phyloP scores from a whole-genome alignment of 2,329 filamentous ascomycete genomes.

The Ascochyta fabae region DNA sequence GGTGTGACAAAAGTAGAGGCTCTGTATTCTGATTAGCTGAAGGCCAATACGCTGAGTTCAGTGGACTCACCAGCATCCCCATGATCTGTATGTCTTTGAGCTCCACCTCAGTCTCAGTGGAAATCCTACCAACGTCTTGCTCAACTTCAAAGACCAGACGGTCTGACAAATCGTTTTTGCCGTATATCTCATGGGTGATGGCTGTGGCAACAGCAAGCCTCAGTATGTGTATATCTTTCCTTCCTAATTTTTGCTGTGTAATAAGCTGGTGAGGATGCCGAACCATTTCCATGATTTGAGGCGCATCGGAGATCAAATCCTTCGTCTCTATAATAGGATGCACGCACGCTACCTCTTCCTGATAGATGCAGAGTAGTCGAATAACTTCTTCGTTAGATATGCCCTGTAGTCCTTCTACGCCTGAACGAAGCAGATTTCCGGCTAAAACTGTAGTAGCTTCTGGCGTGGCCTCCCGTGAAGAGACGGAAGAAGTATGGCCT shows the following conservation, averaged over 20 bases:
- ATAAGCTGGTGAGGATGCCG: constrained; percentile 1
- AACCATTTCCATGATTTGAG: constrained; percentile 14
- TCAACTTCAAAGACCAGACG: constrained; percentile 22
- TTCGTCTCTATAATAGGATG: constrained; percentile 28
- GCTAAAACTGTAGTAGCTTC: constrained; percentile 4
- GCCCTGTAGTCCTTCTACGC: constrained; percentile 8
- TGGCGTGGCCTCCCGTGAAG: constrained; percentile 21
- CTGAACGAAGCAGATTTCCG: neutral
- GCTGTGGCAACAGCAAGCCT: constrained; percentile 26
- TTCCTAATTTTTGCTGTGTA: neutral
- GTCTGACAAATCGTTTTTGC: constrained; percentile 23
- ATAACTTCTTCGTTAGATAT: constrained; percentile 19
- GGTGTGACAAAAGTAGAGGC: constrained; percentile 29
- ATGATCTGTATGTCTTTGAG: constrained; percentile 32
- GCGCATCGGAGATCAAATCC: constrained; percentile 12
- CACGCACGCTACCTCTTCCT: constrained; percentile 25
- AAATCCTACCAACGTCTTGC: constrained; percentile 22
- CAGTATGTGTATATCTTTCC: constrained; percentile 25
- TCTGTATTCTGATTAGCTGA: constrained; percentile 1
- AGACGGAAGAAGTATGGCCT: constrained; percentile 10
- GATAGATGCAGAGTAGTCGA: constrained; percentile 23
- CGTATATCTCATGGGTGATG: constrained; percentile 22
- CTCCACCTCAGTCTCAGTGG: constrained; percentile 18
- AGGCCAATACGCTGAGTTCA: neutral
- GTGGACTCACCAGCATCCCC: constrained; percentile 21